These are phyloP conservation scores for Geranomyces variabilis DNA, from an alignment of 192 early-diverging fungal genomes.

Conservation along the genomic window DNA sequence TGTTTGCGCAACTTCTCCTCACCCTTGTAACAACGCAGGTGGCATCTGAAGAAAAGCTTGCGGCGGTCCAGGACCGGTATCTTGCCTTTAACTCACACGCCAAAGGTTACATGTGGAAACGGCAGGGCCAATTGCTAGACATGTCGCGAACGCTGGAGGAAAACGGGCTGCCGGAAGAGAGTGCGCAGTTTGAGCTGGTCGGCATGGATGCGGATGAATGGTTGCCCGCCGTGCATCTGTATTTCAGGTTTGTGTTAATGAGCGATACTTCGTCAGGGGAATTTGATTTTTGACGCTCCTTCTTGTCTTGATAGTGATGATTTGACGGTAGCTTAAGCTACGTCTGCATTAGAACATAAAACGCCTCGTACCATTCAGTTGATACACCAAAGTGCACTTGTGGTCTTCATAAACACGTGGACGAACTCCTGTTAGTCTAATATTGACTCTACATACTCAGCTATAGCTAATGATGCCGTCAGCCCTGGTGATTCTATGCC, in stretches of 20 bases:
- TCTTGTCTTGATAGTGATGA: neutral
- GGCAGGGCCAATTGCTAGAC: conserved; percentile 56
- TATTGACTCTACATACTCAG: conserved; percentile 49
- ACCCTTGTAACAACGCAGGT: conserved; percentile 37
- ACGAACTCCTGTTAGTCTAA: too few relatives aligned
- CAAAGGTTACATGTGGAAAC: conserved; percentile 69
- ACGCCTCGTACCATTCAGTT: too few relatives aligned
- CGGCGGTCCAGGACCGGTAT: conserved; percentile 62
- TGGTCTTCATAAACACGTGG: too few relatives aligned
- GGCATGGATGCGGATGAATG: conserved; percentile 60
- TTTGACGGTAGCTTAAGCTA: neutral
- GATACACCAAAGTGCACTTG: too few relatives aligned
- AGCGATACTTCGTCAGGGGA: neutral
- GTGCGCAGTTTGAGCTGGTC: conserved; percentile 44
- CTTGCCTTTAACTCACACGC: conserved; percentile 54
- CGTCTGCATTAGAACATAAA: too few relatives aligned
- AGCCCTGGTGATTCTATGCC: conserved; percentile 90
- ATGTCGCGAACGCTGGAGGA: conserved; percentile 59
- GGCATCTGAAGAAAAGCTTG: conserved; percentile 55
- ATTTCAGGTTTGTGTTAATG: conserved; percentile 56
- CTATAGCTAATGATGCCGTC: conserved; percentile 81
- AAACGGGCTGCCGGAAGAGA: conserved; percentile 59
- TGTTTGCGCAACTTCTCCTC: neutral
- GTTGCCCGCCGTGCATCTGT: conserved; percentile 60
- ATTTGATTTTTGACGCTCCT: neutral